Evolutionary conservation across 345 rosid genomes (phyloP).

Genomic region (Aquilaria malaccensis): DNA sequence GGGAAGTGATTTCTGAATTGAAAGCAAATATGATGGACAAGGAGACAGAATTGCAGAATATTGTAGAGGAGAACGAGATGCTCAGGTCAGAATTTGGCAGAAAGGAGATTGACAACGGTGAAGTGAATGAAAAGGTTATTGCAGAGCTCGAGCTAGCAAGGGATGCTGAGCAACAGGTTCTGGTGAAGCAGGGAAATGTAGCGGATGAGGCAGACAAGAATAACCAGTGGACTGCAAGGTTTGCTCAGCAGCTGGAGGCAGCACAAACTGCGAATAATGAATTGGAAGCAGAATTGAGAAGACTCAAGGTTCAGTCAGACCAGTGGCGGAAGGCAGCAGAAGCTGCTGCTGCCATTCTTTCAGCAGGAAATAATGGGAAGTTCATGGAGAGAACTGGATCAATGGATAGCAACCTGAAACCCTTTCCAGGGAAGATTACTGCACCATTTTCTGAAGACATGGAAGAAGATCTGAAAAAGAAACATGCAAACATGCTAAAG

Average conservation of each 20-base stretch:
- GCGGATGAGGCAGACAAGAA: conserved; percentile 82
- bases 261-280: conserved; percentile 62
- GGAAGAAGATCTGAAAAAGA: conserved; percentile 87
- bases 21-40: conserved; percentile 69
- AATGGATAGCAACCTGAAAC: conserved; percentile 41
- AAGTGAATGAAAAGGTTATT: conserved; percentile 22
- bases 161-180: conserved; percentile 49
- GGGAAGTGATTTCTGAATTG: conserved; percentile 37
- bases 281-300: conserved; percentile 73
- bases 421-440: conserved; percentile 30
- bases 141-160: conserved; percentile 33
- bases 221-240: conserved; percentile 56
- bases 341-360: conserved; percentile 89
- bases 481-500: conserved; percentile 87
- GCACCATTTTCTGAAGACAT: conserved; percentile 60
- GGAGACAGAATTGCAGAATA: conserved; percentile 62
- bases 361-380: conserved; percentile 72
- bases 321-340: conserved; percentile 99
- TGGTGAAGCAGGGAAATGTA: conserved; percentile 61
- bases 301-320: conserved; percentile 90
- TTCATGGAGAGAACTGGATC: conserved; percentile 58
- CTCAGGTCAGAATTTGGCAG: conserved; percentile 47
- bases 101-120: conserved; percentile 35
- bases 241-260: conserved; percentile 75
- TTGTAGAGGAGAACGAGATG: conserved; percentile 60